phyloP scores from a whole-genome alignment of 1,284 basidiomycete genomes.

The Cryptococcus jaspeensis region DNA sequence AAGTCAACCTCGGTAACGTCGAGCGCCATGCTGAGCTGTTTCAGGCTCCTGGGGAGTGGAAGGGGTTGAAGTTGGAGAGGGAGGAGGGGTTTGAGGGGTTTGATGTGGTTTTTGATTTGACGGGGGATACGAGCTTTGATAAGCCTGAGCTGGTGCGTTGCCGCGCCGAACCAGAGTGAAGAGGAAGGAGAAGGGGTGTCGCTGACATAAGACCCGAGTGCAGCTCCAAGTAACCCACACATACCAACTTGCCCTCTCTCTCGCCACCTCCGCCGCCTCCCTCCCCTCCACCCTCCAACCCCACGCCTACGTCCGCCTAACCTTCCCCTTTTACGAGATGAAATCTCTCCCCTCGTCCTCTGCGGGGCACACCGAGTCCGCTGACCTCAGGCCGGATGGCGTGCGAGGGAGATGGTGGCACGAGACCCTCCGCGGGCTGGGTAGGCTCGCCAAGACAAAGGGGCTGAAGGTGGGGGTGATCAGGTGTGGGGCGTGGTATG shows the following conservation, averaged over 20 bases:
- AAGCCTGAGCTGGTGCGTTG: constrained; percentile 67
- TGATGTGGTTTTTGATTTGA: constrained; percentile 47
- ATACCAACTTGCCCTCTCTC: constrained; percentile 65
- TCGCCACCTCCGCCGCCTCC: constrained; percentile 57
- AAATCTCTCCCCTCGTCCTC: constrained; percentile 38
- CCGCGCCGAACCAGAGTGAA: constrained; percentile 1
- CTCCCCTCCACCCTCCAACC: constrained; percentile 63
- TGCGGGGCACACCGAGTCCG: constrained; percentile 60
- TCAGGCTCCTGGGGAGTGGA: constrained; percentile 29
- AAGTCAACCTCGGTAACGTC: constrained; percentile 70
- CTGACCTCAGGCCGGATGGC: constrained; percentile 67
- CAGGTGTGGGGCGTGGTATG: constrained; percentile 43
- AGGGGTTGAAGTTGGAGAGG: constrained; percentile 17
- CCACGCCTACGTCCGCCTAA: constrained; percentile 76
- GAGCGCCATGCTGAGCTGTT: constrained; percentile 39
- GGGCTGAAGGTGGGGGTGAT: constrained; percentile 76
- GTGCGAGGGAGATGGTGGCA: constrained; percentile 85
- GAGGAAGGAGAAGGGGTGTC: background rate
- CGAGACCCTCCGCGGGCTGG: constrained; percentile 73
- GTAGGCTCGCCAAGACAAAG: constrained; percentile 64
- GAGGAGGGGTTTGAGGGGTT: constrained; percentile 22
- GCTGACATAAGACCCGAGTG: background rate
- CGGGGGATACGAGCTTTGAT: constrained; percentile 73
- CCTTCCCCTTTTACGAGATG: constrained; percentile 79
- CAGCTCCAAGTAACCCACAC: constrained; percentile 70